Evolutionary conservation across 306 rosid genomes (phyloP).

Genomic region (Albizia julibrissin): DNA sequence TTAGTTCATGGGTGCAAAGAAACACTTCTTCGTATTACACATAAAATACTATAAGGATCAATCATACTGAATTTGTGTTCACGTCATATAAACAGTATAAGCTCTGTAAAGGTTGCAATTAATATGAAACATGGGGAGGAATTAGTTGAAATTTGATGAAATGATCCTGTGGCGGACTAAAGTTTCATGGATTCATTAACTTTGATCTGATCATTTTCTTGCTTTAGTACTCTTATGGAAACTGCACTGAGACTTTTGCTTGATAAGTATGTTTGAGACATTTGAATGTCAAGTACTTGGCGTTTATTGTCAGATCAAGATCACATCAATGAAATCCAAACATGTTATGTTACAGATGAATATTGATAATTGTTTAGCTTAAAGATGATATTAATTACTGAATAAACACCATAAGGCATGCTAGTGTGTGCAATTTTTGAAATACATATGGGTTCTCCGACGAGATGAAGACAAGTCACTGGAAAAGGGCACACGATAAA

Average conservation of each 20-base stretch:
- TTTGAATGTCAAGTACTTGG: background rate
- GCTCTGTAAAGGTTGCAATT: background rate
- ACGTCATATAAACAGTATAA: background rate
- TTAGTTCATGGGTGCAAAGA: background rate
- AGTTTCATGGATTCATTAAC: background rate
- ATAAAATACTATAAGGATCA: background rate
- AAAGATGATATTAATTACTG: background rate
- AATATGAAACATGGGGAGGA: background rate
- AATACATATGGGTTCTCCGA: background rate
- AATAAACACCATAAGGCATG: background rate
- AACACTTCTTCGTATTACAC: background rate
- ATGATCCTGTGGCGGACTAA: background rate
- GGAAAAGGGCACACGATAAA: constrained; percentile 1
- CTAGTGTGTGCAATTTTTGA: background rate
- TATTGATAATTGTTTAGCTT: background rate
- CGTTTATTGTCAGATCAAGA: background rate
- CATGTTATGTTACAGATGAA: background rate
- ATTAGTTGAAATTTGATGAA: background rate
- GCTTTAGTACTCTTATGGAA: background rate
- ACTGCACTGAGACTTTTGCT: background rate
- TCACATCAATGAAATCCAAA: background rate
- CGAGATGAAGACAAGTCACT: background rate
- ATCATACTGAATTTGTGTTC: background rate
- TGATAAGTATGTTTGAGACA: background rate
- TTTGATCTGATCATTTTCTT: background rate